Conservation (phyloP, 2,329 filamentous ascomycete species). For the Fusarium agapanthi region DNA sequence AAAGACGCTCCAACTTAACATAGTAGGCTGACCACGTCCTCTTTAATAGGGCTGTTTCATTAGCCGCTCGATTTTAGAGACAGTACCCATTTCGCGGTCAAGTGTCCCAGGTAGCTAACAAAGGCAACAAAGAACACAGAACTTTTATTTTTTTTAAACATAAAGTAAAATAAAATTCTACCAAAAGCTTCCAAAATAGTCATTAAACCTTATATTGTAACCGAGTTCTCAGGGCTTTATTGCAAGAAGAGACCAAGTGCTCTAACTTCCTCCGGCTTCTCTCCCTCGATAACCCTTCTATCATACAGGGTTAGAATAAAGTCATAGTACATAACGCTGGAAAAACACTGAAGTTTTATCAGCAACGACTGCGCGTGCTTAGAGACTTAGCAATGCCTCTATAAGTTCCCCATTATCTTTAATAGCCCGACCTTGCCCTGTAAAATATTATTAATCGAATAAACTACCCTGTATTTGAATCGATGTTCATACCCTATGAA, state of each 20-base stretch:
- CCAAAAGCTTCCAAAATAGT: neutral
- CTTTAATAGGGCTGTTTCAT: no score
- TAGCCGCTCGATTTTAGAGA: neutral
- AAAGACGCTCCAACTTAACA: no score
- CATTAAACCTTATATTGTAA: neutral
- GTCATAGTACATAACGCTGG: neutral
- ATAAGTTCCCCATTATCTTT: neutral
- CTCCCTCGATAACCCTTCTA: no score
- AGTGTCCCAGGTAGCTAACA: fast-evolving
- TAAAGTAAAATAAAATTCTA: neutral
- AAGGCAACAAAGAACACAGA: neutral
- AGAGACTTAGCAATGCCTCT: neutral
- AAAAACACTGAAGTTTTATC: neutral
- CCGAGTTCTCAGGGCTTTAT: neutral
- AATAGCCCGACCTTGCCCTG: neutral
- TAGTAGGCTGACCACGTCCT: no score
- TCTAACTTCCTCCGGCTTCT: neutral
- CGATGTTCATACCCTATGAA: no score
- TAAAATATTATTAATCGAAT: neutral
- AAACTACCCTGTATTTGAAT: no score
- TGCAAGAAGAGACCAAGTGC: neutral
- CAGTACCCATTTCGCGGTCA: neutral
- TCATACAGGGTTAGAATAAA: neutral
- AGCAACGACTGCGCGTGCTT: no score
- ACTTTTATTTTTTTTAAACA: no score